Evolutionary conservation across 441 rosid species (phyloP), one percentile per base, ranked within the genome.

Genomic region (Flueggea neowawraea): DNA sequence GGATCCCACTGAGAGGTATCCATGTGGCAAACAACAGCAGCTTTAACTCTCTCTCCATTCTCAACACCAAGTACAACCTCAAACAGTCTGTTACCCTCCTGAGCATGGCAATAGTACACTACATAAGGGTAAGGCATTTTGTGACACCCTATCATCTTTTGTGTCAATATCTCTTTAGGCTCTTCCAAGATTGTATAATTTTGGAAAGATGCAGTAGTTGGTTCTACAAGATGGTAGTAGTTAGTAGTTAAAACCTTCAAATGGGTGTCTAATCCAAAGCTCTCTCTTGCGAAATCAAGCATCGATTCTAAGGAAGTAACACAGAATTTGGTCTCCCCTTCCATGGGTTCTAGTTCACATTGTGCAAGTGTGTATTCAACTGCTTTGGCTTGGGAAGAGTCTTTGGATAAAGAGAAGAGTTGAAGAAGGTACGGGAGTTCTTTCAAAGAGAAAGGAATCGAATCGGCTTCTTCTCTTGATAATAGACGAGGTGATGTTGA

Each of bases 101-200:
- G 86, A 28, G 80, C 67, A 62, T 93, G 96, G 71, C 98, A 88
- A 39, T 78, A 88, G 75, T 79, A 93, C 36, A 90, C 90, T 15
- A 74, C 86, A 45, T 80, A 83, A 13, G 96, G 98, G 65, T 82
- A 90, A 4, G 94, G 89, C 97, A 90, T 68, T 28, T 77, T 69
- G 44, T 93, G 98, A 43, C 98, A 88, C 33, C 80, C 94, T 43
- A 90, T 16, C 71, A 73, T 76, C 69, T 61, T 82, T 0, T 55
- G 32, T 36, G 74, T 77, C 39, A 58, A 5, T 7, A 87, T 64
- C 68, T 73, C 81, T 58, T 71, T 59, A 2, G 87, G 91, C 8
- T 58, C 70, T 53, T 67, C 66, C 31, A 67, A 56, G 52, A 89
- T 70, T 22, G 88, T 85, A 55, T 84, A 89, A 61, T 89, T 85